Percentiles rank a stretch among this genome's conserved stretches.
phyloP scores from a whole-genome alignment of 441 rosid genomes.

The Biscutella auriculata region DNA sequence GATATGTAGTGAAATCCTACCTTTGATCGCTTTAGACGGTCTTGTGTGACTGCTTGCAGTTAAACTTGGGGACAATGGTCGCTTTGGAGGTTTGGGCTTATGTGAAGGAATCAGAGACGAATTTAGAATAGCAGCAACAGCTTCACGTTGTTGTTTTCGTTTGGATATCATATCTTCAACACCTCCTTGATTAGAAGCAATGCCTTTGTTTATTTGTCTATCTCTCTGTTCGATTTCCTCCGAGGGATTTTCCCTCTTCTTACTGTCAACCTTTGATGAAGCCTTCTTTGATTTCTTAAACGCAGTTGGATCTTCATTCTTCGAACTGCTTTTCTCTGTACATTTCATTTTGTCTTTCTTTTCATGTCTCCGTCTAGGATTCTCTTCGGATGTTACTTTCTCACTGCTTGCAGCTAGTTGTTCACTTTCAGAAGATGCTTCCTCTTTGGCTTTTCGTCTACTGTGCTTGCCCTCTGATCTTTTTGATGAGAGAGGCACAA shows the following conservation, averaged over 20 bases:
- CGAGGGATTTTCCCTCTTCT: constrained; percentile 23
- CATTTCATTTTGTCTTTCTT: constrained; percentile 27
- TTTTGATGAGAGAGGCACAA: constrained; percentile 16
- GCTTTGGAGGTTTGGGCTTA: constrained; percentile 43
- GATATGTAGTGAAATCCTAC: constrained; percentile 22
- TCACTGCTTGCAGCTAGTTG: constrained; percentile 22
- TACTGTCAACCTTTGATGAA: constrained; percentile 27
- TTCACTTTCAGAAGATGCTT: constrained; percentile 22
- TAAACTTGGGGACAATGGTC: constrained; percentile 47
- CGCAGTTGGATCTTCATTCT: constrained; percentile 23
- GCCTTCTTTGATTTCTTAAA: constrained; percentile 24
- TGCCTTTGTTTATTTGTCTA: constrained; percentile 19
- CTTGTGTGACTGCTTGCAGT: constrained; percentile 27
- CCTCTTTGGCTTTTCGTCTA: constrained; percentile 32
- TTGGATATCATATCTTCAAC: constrained; percentile 39
- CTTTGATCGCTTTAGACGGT: constrained; percentile 59
- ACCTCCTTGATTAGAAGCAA: constrained; percentile 27
- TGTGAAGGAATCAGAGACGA: constrained; percentile 73
- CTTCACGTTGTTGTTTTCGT: constrained; percentile 80
- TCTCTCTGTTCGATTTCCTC: constrained; percentile 26
- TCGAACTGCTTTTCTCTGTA: constrained; percentile 20
- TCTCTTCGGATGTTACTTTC: constrained; percentile 20
- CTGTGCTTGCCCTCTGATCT: constrained; percentile 20
- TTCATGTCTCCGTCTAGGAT: constrained; percentile 18
- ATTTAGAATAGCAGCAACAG: constrained; percentile 76